Conservation (phyloP, 768 basidiomycete genomes). For the Panellus pusillus region DNA sequence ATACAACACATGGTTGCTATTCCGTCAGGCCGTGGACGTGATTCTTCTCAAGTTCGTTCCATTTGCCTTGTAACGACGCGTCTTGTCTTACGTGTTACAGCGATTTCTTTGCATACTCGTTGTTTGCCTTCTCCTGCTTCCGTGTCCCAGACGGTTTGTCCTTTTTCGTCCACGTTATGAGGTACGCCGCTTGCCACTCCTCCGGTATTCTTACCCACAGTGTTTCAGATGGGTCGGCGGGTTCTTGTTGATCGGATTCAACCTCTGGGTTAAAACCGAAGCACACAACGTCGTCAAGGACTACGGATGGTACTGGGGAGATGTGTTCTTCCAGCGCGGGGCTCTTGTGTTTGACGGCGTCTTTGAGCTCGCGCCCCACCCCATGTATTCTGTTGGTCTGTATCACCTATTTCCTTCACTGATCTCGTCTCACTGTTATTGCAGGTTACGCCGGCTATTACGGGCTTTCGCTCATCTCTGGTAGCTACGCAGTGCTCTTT, state of each 20-base stretch:
- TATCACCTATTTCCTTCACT: slow-evolving; percentile 16
- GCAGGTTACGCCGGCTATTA: slow-evolving; percentile 96
- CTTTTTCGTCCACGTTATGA: slow-evolving; percentile 68
- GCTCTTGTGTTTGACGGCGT: slow-evolving; percentile 96
- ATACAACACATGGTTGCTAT: slow-evolving; percentile 96
- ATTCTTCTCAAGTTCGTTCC: slow-evolving; percentile 85
- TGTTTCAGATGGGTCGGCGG: slow-evolving; percentile 81
- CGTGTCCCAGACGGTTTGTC: slow-evolving; percentile 82
- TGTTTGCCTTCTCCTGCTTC: slow-evolving; percentile 94
- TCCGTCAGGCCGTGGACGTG: slow-evolving; percentile 93
- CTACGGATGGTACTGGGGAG: slow-evolving; percentile 98
- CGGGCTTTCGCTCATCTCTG: slow-evolving; percentile 87
- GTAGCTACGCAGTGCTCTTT: slow-evolving; percentile 89
- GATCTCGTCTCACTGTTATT: slow-evolving; percentile 1
- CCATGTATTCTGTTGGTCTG: slow-evolving; percentile 90
- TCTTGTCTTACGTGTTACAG: slow-evolving; percentile 38
- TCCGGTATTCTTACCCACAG: too few relatives aligned
- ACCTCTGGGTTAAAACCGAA: slow-evolving; percentile 98
- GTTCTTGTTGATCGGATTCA: slow-evolving; percentile 83
- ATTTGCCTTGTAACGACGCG: background rate
- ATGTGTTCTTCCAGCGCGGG: slow-evolving; percentile 90
- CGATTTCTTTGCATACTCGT: slow-evolving; percentile 91
- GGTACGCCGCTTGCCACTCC: slow-evolving; percentile 39
- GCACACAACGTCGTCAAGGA: slow-evolving; percentile 98
- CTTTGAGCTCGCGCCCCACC: slow-evolving; percentile 89